Conservation (phyloP, 305 asterid species). For the Stenogyne calaminthoides region DNA sequence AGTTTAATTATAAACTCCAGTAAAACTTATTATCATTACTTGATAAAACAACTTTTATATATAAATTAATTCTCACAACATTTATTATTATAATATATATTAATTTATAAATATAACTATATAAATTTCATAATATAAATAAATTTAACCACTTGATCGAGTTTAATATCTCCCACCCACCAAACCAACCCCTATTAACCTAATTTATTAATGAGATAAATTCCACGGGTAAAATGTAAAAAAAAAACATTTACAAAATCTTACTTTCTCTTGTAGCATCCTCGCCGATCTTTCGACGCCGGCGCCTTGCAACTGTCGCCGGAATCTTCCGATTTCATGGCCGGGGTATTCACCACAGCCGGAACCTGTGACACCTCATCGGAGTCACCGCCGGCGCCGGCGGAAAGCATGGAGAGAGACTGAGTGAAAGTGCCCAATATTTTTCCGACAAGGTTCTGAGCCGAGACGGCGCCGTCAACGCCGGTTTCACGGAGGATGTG, state of each 20-base stretch:
- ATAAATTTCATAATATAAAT: too few relatives aligned
- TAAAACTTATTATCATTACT: too few relatives aligned
- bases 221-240: background rate
- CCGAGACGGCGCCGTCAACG: background rate
- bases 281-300: constrained; percentile 55
- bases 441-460: constrained; percentile 38
- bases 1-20: too few relatives aligned
- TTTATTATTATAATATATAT: too few relatives aligned
- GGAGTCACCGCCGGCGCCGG: constrained; percentile 25
- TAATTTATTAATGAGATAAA: background rate
- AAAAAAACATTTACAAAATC: background rate
- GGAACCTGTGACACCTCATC: constrained; percentile 42
- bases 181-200: too few relatives aligned
- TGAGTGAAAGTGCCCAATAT: constrained; percentile 44
- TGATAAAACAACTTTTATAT: too few relatives aligned
- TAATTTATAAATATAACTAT: too few relatives aligned
- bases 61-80: too few relatives aligned
- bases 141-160: too few relatives aligned
- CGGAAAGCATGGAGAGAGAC: constrained; percentile 39
- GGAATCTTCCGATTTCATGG: constrained; percentile 40
- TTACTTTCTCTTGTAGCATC: constrained; percentile 72
- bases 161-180: too few relatives aligned
- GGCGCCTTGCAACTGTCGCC: constrained; percentile 49
- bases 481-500: constrained; percentile 30
- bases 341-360: constrained; percentile 4